Evolutionary conservation across 331 rosid genomes (phyloP).

Genomic region (Malus hybrid): DNA sequence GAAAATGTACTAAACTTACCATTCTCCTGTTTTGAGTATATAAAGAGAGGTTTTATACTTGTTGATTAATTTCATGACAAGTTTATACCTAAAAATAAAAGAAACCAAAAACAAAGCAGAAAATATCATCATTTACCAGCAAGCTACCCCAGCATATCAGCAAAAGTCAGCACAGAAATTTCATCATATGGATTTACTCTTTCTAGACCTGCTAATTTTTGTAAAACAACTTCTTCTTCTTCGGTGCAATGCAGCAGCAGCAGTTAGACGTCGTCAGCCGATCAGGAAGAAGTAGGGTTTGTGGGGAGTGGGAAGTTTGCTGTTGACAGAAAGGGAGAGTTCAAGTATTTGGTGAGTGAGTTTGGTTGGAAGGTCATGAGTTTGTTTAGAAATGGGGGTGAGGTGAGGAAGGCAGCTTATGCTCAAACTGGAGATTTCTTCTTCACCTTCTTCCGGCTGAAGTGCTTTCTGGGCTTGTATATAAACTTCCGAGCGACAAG

Average conservation of each 20-base stretch:
- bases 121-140: conserved; percentile 25
- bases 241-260: conserved; percentile 21
- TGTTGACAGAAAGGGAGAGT: neutral
- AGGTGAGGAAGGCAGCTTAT: conserved; percentile 44
- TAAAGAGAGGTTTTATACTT: conserved; percentile 60
- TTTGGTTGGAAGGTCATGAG: conserved; percentile 74
- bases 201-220: neutral
- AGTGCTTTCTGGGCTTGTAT: conserved; percentile 67
- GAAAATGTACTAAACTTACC: conserved; percentile 61
- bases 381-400: conserved; percentile 44
- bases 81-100: neutral
- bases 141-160: conserved; percentile 24
- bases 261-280: conserved; percentile 16
- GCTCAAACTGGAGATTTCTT: conserved; percentile 72
- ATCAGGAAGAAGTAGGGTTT: conserved; percentile 23
- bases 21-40: conserved; percentile 69
- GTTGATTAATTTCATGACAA: conserved; percentile 31
- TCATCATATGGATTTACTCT: neutral
- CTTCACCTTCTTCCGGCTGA: conserved; percentile 77
- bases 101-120: neutral
- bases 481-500: conserved; percentile 15
- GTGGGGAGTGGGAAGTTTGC: conserved; percentile 1
- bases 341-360: conserved; percentile 45
- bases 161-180: conserved; percentile 17
- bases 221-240: neutral